A percentile compares a stretch with the other conserved stretches of the same genome.
phyloP scores from a whole-genome alignment of 768 basidiomycete genomes.

The Lyophyllum atratum region DNA sequence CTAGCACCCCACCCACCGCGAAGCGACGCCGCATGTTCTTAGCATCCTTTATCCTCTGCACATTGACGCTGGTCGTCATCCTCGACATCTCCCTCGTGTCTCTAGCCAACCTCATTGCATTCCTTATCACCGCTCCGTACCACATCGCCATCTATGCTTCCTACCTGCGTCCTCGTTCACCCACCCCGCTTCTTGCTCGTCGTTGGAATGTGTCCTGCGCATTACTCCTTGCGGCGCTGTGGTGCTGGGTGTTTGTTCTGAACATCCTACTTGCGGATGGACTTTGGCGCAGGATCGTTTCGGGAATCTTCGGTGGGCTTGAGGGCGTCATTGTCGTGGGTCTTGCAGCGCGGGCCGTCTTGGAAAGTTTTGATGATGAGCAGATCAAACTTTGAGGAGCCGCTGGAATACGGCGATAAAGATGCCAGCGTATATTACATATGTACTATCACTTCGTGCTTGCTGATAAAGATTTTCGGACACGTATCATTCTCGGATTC shows the following conservation, averaged over 20 bases:
- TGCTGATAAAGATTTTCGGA: too few relatives aligned
- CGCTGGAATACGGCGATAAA: too few relatives aligned
- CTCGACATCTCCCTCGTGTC: background rate
- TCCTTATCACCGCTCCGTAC: conserved; percentile 4
- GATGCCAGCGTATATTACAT: too few relatives aligned
- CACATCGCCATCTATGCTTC: conserved; percentile 3
- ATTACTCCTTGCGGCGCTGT: background rate
- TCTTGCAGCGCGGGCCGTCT: background rate
- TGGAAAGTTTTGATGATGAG: background rate
- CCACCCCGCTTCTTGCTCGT: background rate
- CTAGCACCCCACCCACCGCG: background rate
- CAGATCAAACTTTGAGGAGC: background rate
- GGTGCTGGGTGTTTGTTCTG: background rate
- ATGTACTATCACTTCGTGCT: too few relatives aligned
- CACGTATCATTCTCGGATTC: too few relatives aligned
- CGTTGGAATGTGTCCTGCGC: background rate
- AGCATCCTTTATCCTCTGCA: conserved; percentile 1
- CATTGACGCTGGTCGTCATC: background rate
- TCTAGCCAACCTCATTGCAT: conserved; percentile 1
- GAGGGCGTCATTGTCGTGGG: background rate
- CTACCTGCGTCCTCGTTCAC: conserved; percentile 1
- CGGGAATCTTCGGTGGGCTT: conserved; percentile 1
- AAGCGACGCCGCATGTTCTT: conserved; percentile 3
- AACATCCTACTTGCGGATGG: background rate
- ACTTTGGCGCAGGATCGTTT: background rate